Conservation (phyloP, 2,329 filamentous ascomycete genomes). For the Verticillium klebahnii region DNA sequence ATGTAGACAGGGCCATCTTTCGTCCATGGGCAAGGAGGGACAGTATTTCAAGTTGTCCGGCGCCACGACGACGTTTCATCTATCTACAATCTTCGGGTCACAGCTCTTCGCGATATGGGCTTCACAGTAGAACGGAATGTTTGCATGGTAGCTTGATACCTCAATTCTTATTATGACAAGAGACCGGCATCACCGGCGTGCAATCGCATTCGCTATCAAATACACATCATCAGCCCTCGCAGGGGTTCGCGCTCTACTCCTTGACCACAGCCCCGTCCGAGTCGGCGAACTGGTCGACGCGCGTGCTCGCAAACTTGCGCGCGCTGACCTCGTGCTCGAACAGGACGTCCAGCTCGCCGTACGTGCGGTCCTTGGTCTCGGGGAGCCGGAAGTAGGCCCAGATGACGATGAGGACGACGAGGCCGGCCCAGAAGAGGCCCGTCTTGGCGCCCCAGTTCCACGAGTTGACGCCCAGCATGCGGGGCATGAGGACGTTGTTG, state of each 20-base stretch:
- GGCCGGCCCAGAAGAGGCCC: constrained; percentile 42
- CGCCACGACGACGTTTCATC: no score
- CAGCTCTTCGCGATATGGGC: no score
- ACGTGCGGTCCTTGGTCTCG: constrained; percentile 50
- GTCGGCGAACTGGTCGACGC: constrained; percentile 52
- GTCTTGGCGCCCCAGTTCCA: constrained; percentile 44
- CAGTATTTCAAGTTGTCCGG: no score
- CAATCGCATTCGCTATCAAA: no score
- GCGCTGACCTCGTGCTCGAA: constrained; percentile 72
- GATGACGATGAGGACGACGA: constrained; percentile 39
- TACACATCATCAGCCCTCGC: no score
- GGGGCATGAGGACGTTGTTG: constrained; percentile 43
- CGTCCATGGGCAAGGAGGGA: no score
- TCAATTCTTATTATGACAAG: not conserved
- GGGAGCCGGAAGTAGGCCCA: constrained; percentile 50
- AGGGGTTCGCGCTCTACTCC: not conserved
- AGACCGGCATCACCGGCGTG: not conserved
- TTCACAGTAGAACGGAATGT: no score
- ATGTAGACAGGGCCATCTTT: no score
- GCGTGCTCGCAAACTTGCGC: constrained; percentile 62
- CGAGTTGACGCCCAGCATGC: constrained; percentile 39
- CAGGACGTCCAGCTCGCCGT: constrained; percentile 79
- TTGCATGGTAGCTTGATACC: no score
- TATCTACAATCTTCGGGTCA: no score
- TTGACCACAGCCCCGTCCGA: constrained; percentile 14